A percentile compares a stretch with the other conserved stretches of the same genome.
Conservation (phyloP, 2,329 filamentous ascomycete genomes). For the Biscogniauxia mediterranea region DNA sequence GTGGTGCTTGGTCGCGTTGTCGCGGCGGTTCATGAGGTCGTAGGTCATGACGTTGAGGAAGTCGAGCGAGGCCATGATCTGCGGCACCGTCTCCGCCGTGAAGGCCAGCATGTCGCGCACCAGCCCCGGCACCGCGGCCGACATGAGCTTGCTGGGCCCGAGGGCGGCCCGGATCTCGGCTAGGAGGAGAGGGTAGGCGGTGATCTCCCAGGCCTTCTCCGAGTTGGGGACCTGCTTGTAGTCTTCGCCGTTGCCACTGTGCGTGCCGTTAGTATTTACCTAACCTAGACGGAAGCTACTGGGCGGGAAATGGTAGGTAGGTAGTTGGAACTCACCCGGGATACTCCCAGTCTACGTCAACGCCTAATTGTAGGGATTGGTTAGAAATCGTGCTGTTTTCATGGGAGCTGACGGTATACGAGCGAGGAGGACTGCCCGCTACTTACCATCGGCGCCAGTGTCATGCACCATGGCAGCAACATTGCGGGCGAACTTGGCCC, state of each 20-base stretch:
- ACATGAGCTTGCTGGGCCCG: conserved; percentile 58
- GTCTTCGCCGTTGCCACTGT: conserved; percentile 65
- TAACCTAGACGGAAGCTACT: too few relatives aligned
- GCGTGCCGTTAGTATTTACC: conserved; percentile 20
- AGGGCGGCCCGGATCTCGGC: conserved; percentile 56
- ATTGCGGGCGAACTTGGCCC: conserved; percentile 55
- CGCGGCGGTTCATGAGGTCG: conserved; percentile 72
- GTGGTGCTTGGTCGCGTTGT: conserved; percentile 64
- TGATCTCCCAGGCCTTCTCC: conserved; percentile 57
- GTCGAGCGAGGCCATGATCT: conserved; percentile 60
- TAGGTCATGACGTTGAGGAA: conserved; percentile 72
- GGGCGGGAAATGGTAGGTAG: too few relatives aligned
- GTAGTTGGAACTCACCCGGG: conserved; percentile 23
- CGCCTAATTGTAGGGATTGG: conserved; percentile 23
- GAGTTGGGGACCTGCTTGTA: conserved; percentile 63
- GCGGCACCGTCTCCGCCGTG: conserved; percentile 52
- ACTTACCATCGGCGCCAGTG: conserved; percentile 56
- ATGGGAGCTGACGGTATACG: not conserved
- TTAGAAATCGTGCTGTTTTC: conserved; percentile 3
- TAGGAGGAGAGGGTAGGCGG: conserved; percentile 60
- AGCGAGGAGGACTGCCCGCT: conserved; percentile 39
- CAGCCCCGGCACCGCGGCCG: conserved; percentile 65
- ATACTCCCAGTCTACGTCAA: conserved; percentile 68
- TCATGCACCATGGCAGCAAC: conserved; percentile 51
- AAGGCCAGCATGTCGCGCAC: conserved; percentile 68